Evolutionary conservation across 2,329 filamentous ascomycete species (phyloP).

Genomic region (Sclerotiophoma versabilis): DNA sequence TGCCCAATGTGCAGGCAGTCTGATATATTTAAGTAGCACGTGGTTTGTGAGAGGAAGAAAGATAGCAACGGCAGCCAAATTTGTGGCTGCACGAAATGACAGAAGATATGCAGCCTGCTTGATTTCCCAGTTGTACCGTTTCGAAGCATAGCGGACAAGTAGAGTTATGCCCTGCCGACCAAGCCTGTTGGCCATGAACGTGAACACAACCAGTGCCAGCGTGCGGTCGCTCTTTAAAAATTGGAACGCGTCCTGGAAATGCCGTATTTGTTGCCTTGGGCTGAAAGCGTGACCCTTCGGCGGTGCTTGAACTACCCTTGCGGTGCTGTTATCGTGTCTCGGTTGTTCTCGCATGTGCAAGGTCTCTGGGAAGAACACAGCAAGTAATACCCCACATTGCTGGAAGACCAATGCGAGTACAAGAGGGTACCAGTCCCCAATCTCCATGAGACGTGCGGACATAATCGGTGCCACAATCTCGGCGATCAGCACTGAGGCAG

Average conservation of each 20-base stretch:
- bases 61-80: conserved; percentile 56
- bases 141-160: conserved; percentile 60
- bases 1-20: conserved; percentile 49
- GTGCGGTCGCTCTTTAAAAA: conserved; percentile 52
- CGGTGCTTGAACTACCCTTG: conserved; percentile 18
- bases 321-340: conserved; percentile 29
- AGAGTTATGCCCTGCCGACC: conserved; percentile 57
- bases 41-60: conserved; percentile 54
- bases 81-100: conserved; percentile 57
- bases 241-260: conserved; percentile 50
- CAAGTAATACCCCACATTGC: conserved; percentile 33
- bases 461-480: conserved; percentile 47
- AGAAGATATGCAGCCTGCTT: conserved; percentile 52
- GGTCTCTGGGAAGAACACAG: conserved; percentile 44
- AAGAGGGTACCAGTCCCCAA: conserved; percentile 43
- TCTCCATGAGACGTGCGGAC: conserved; percentile 42
- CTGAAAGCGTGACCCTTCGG: conserved; percentile 26
- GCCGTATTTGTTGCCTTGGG: conserved; percentile 37
- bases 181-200: conserved; percentile 58
- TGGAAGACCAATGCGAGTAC: conserved; percentile 41
- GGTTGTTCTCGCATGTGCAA: conserved; percentile 43
- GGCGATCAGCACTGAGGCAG: conserved; percentile 41
- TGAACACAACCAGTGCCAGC: conserved; percentile 52
- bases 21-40: conserved; percentile 47
- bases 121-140: conserved; percentile 58